These are phyloP conservation scores for Larix kaempferi DNA, from an alignment of 75 land plant species.

Conservation along the genomic window DNA sequence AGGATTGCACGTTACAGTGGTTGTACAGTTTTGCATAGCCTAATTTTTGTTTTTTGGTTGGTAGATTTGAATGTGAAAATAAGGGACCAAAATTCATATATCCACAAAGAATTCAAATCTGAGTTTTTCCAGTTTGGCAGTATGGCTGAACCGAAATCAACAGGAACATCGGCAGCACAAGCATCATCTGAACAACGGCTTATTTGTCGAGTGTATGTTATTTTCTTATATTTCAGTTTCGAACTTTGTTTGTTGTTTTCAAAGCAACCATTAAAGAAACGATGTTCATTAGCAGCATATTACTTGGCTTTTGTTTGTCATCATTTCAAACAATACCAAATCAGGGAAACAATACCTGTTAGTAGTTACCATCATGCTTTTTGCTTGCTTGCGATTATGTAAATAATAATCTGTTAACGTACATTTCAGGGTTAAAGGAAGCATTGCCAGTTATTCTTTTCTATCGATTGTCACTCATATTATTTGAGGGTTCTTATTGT, in stretches of 20 bases:
- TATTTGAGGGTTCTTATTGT: too few species aligned
- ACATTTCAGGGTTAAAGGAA: too few species aligned
- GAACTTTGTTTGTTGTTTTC: not conserved
- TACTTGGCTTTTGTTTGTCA: too few species aligned
- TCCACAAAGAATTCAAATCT: not conserved
- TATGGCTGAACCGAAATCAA: conserved; percentile 5
- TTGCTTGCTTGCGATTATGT: too few species aligned
- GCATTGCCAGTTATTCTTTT: too few species aligned
- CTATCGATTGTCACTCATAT: too few species aligned
- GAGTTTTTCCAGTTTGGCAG: not conserved
- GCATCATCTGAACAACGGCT: conserved; percentile 16
- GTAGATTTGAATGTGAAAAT: not conserved
- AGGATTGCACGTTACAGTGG: conserved; percentile 20
- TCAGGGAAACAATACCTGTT: too few species aligned
- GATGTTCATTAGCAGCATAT: not conserved
- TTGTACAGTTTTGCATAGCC: not conserved
- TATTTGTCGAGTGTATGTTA: conserved; percentile 28
- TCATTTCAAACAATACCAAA: too few species aligned
- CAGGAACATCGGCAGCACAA: not conserved
- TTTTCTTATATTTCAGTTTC: not conserved
- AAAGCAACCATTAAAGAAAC: not conserved
- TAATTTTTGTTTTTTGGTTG: not conserved
- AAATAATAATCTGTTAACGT: too few species aligned
- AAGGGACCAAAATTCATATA: not conserved
- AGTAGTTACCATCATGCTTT: too few species aligned